phyloP scores from a whole-genome alignment of 2,329 filamentous ascomycete genomes.

The Colletotrichum costaricense region DNA sequence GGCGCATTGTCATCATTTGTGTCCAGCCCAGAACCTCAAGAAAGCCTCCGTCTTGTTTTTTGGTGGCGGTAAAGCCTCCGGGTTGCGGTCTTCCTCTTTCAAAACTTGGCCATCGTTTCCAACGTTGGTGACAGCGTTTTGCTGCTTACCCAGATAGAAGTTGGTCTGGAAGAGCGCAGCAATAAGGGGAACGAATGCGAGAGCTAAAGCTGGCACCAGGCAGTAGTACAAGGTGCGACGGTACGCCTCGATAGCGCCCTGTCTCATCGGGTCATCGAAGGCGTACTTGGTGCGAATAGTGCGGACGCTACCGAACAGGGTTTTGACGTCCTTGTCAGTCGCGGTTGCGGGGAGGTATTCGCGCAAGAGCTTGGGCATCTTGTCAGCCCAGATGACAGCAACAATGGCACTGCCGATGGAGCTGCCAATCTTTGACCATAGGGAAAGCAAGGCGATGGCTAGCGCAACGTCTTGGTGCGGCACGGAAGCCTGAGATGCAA shows the following conservation, averaged over 20 bases:
- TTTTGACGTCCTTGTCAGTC: conserved; percentile 38
- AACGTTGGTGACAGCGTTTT: conserved; percentile 32
- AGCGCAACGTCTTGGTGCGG: conserved; percentile 29
- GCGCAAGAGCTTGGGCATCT: conserved; percentile 41
- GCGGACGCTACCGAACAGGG: conserved; percentile 21
- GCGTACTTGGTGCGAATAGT: conserved; percentile 32
- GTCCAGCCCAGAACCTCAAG: conserved; percentile 41
- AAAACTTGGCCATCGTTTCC: conserved; percentile 24
- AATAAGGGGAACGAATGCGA: conserved; percentile 32
- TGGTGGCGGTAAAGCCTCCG: conserved; percentile 29
- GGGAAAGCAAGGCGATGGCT: conserved; percentile 22
- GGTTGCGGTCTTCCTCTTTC: conserved; percentile 27
- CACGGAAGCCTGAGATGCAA: conserved; percentile 25
- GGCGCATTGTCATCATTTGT: background rate
- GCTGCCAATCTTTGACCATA: conserved; percentile 31
- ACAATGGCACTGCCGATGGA: conserved; percentile 30
- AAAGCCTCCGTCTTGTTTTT: conserved; percentile 41
- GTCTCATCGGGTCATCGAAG: conserved; percentile 35
- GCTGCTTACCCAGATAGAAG: conserved; percentile 35
- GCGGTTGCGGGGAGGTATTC: conserved; percentile 38
- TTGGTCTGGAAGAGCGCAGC: conserved; percentile 34
- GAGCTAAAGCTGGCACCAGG: conserved; percentile 21
- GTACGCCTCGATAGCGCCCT: conserved; percentile 37
- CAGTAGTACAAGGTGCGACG: conserved; percentile 33
- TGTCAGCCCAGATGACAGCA: conserved; percentile 31